Percentiles rank a stretch among this genome's conserved stretches.
Conservation (phyloP, 345 rosid species). For the Carallia brachiata region DNA sequence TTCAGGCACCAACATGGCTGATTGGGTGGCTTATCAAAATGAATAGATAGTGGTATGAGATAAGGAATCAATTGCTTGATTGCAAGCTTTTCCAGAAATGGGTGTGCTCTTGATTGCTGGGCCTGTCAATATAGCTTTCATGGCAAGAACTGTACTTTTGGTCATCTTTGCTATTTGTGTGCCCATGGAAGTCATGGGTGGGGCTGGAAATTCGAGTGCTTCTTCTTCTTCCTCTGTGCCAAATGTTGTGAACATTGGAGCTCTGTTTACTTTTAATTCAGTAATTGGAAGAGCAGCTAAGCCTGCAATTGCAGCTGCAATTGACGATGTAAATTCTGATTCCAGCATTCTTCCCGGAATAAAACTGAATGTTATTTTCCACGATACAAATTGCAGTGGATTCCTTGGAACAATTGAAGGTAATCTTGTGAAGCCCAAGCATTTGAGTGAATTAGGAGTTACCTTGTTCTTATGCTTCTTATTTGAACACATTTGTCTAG, state of each 20-base stretch:
- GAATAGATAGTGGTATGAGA: slow-evolving; percentile 21
- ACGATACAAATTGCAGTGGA: slow-evolving; percentile 81
- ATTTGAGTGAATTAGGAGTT: slow-evolving; percentile 3
- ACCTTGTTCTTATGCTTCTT: not conserved
- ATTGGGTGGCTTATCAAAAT: slow-evolving; percentile 10
- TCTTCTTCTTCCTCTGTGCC: slow-evolving; percentile 44
- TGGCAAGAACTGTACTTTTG: slow-evolving; percentile 27
- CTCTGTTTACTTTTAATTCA: slow-evolving; percentile 66
- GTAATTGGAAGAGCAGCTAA: slow-evolving; percentile 71
- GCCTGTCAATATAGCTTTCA: slow-evolving; percentile 1
- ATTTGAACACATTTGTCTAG: not conserved
- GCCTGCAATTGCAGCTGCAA: slow-evolving; percentile 61
- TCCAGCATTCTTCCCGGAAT: slow-evolving; percentile 51
- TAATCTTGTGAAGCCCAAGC: slow-evolving; percentile 27
- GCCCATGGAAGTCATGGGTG: slow-evolving; percentile 33
- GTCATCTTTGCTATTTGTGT: slow-evolving; percentile 37
- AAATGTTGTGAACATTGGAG: slow-evolving; percentile 56
- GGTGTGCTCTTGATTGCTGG: slow-evolving; percentile 25
- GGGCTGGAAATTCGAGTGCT: slow-evolving; percentile 38
- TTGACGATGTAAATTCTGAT: slow-evolving; percentile 67
- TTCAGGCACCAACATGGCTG: slow-evolving; percentile 8
- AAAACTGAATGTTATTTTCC: slow-evolving; percentile 42
- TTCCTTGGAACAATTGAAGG: slow-evolving; percentile 83
- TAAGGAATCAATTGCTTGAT: slow-evolving; percentile 17
- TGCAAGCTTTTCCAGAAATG: slow-evolving; percentile 29